A percentile compares a stretch with the other conserved stretches of the same genome.
These are phyloP conservation scores for Tolypocladium tundrense DNA, from an alignment of 2,329 filamentous ascomycete species.

Conservation along the genomic window DNA sequence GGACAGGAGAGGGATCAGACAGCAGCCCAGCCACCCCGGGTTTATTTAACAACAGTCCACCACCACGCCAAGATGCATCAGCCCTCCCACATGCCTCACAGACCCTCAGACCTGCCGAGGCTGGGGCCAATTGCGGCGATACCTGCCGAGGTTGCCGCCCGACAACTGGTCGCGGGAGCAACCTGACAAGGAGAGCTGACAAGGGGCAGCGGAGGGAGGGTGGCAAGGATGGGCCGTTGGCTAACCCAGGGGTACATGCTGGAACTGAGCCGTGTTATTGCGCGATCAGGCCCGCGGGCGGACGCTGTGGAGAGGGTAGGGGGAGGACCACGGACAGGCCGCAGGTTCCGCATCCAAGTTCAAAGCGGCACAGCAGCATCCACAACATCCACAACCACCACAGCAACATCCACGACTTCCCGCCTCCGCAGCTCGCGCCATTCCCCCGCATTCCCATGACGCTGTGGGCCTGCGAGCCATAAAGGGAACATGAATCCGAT, in stretches of 20 bases:
- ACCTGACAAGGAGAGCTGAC: neutral
- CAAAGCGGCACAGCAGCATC: too few relatives aligned
- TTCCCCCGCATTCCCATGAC: neutral
- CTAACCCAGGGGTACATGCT: neutral
- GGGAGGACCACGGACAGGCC: neutral
- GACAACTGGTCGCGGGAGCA: neutral
- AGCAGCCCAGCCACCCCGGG: neutral
- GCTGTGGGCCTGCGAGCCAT: neutral
- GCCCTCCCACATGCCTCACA: neutral
- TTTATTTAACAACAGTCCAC: neutral
- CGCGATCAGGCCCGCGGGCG: neutral
- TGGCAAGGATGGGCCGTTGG: neutral
- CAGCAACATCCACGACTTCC: neutral
- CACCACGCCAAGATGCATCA: neutral
- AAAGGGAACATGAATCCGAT: neutral
- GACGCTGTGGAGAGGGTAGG: neutral
- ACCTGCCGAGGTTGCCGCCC: neutral
- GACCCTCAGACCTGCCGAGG: neutral
- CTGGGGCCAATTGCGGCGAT: neutral
- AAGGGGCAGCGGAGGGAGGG: neutral
- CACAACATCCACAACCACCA: neutral
- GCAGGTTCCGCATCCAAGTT: neutral
- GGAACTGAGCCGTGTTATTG: neutral
- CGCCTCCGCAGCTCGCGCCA: neutral
- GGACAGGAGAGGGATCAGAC: neutral